Base-by-base conservation (phyloP, 225 moss, liverwort and hornwort species). In the Marchantia polymorpha region DNA sequence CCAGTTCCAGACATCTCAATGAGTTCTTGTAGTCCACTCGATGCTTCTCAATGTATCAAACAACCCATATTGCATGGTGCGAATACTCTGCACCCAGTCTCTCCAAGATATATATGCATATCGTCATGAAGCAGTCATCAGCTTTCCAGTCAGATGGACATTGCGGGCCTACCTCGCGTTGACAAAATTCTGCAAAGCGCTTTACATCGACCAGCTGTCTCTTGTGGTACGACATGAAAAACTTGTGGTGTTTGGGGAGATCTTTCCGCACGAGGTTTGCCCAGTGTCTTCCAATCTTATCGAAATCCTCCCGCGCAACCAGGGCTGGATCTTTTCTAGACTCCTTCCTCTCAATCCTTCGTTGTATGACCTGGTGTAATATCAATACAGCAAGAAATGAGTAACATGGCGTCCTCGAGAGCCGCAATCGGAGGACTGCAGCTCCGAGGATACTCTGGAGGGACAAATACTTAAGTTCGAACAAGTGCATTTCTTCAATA, bases 171-270 rank as follows among this genome's bases (percentile, higher is more conserved):
- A 97, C 96, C 94, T 97, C 97, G 85, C 92, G 92, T 81, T 97
- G 97, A 88, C 94, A 97, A 76, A 94, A 89, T 73, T 97, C 97
- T 79, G 97, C 92, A 80, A 92, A 90, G 58, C 93, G 92, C 85
- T 94, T 97, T 4, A 82, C 84, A 49, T 97, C 97, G 78, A 90
- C 90, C 22, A 88, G 79, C 83, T 91, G 94, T 89, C 93, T 92
- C 86, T 85, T 97, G 79, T 87, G 89, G 78, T 88, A 93, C 48
- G 86, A 83, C 83, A 90, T 87, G 75, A 93, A 94, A 68, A 83
- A 72, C 26, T 89, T 97, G 0, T 94, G 93, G 67, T 93, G 92
- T 79, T 92, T 94, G 1, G 97, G 91, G 48, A 97, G 74, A 84
- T 97, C 97, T 65, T 94, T 97, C 25, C 94, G 90, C 46, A 90